These are phyloP conservation scores for Fragosphaeria purpurea DNA, from an alignment of 2,329 filamentous ascomycete genomes.

Conservation along the genomic window DNA sequence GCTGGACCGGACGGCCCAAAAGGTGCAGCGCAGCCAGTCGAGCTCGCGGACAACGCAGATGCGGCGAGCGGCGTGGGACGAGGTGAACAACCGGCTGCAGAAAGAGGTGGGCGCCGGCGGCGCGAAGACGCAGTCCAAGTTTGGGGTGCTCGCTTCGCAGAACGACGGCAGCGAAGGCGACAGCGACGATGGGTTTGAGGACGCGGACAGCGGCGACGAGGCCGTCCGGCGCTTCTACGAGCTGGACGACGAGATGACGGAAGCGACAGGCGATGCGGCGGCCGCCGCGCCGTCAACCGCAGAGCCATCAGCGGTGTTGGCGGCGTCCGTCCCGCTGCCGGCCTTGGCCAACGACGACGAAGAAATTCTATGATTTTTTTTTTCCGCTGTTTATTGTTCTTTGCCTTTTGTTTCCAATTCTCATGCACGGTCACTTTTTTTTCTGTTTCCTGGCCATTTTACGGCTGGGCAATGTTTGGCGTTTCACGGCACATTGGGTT, in stretches of 20 bases:
- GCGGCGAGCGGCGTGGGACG: constrained; percentile 47
- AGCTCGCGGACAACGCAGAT: constrained; percentile 36
- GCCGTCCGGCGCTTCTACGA: constrained; percentile 11
- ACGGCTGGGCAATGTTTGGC: neutral
- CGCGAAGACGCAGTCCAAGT: constrained; percentile 7
- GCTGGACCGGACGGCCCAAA: constrained; percentile 46
- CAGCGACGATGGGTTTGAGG: constrained; percentile 1
- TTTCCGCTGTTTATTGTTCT: neutral
- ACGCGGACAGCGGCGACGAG: constrained; percentile 13
- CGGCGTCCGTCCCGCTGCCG: constrained; percentile 3
- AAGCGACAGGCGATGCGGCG: neutral
- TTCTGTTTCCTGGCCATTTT: neutral
- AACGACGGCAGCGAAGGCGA: neutral
- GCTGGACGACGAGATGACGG: constrained; percentile 11
- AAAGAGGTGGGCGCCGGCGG: constrained; percentile 1
- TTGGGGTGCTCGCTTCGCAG: constrained; percentile 4
- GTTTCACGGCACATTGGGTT: neutral
- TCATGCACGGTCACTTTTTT: neutral
- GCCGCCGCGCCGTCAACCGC: neutral
- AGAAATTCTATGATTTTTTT: constrained; percentile 13
- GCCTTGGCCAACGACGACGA: constrained; percentile 8
- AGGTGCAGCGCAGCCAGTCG: constrained; percentile 45
- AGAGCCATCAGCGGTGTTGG: neutral
- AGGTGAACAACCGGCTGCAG: constrained; percentile 33
- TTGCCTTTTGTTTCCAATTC: neutral